These are phyloP conservation scores for Quercus cerris DNA, from an alignment of 306 rosid genomes.

Conservation along the genomic window DNA sequence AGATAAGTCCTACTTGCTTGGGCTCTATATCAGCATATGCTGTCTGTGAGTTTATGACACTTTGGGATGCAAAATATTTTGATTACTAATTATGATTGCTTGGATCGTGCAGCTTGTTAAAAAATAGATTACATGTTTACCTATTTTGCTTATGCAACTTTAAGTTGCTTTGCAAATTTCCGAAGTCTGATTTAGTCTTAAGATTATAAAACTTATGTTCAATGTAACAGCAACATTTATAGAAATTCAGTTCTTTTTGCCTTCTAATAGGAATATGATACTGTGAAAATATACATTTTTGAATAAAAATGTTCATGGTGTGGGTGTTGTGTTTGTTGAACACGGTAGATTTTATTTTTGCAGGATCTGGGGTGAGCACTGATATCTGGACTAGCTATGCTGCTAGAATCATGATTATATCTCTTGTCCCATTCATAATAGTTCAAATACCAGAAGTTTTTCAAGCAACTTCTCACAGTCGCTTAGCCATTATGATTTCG, in stretches of 20 bases:
- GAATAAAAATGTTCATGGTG: too few relatives aligned
- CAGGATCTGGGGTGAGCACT: constrained; percentile 97
- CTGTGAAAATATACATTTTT: not conserved
- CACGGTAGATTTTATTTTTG: constrained; percentile 4
- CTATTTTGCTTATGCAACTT: not conserved
- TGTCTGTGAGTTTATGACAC: too few relatives aligned
- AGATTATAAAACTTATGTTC: too few relatives aligned
- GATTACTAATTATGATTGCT: too few relatives aligned
- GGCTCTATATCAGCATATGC: too few relatives aligned
- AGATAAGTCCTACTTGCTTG: not conserved
- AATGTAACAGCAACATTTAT: not conserved
- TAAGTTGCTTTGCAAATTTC: not conserved
- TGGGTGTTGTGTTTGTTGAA: too few relatives aligned
- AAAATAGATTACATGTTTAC: not conserved
- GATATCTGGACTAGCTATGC: constrained; percentile 96
- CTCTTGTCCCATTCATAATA: constrained; percentile 72
- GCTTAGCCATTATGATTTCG: constrained; percentile 68
- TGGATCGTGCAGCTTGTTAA: too few relatives aligned
- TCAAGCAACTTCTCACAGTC: constrained; percentile 65
- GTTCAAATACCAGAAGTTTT: constrained; percentile 92
- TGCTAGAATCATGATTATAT: constrained; percentile 78
- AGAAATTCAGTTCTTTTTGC: not conserved
- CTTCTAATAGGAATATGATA: not conserved
- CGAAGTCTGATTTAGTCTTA: not conserved
- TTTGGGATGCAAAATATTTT: too few relatives aligned